These are phyloP conservation scores for Rhizopus delemar DNA, from an alignment of 371 early-diverging fungal genomes.

Conservation along the genomic window DNA sequence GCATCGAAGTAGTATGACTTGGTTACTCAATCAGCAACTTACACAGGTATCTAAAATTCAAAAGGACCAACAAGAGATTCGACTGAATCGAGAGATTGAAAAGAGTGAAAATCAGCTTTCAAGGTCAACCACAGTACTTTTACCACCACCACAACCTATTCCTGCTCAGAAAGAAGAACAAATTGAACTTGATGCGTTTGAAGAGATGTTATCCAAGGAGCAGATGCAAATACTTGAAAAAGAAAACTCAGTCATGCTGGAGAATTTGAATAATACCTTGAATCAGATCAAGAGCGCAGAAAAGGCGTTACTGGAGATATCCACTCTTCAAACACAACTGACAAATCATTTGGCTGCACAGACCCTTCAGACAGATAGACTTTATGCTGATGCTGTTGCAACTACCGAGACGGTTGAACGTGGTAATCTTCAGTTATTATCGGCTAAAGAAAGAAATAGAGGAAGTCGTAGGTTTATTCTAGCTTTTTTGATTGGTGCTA, in stretches of 20 bases:
- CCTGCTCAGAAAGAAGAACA: neutral
- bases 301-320: conserved; percentile 68
- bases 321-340: conserved; percentile 64
- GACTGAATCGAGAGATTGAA: conserved; percentile 52
- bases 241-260: conserved; percentile 63
- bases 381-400: conserved; percentile 68
- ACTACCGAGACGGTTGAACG: conserved; percentile 58
- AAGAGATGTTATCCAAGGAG: conserved; percentile 48
- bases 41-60: conserved; percentile 55
- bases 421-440: conserved; percentile 59
- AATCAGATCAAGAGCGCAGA: conserved; percentile 67
- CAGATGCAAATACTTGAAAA: conserved; percentile 61
- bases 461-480: conserved; percentile 67
- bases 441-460: conserved; percentile 58
- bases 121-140: conserved; percentile 11
- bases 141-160: conserved; percentile 6
- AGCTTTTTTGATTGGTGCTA: conserved; percentile 60
- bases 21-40: conserved; percentile 56
- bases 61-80: conserved; percentile 56
- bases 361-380: conserved; percentile 66
- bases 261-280: conserved; percentile 62
- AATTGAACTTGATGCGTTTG: conserved; percentile 6
- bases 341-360: conserved; percentile 67
- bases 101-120: conserved; percentile 51
- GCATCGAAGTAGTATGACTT: conserved; percentile 54